These are phyloP conservation scores for Collybia mongolica DNA, from an alignment of 768 basidiomycete species.

Conservation along the genomic window DNA sequence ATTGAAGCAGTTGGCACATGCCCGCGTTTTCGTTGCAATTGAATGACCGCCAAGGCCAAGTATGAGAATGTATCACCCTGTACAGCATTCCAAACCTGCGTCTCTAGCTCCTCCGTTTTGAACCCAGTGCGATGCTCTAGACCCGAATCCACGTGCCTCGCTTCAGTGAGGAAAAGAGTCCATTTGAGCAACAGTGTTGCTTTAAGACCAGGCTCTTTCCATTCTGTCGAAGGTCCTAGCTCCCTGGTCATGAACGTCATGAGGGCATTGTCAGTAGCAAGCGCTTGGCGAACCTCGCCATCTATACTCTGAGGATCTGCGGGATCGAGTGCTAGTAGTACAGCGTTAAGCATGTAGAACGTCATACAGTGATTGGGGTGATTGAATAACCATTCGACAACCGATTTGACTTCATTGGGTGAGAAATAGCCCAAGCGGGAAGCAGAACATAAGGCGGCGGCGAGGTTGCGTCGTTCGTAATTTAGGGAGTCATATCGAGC, in stretches of 20 bases:
- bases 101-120: slow-evolving; percentile 78
- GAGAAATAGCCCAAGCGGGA: slow-evolving; percentile 62
- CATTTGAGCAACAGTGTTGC: slow-evolving; percentile 80
- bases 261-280: slow-evolving; percentile 45
- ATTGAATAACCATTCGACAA: slow-evolving; percentile 70
- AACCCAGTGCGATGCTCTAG: slow-evolving; percentile 66
- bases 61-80: slow-evolving; percentile 81
- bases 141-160: slow-evolving; percentile 63
- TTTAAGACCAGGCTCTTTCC: slow-evolving; percentile 72
- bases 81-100: slow-evolving; percentile 79
- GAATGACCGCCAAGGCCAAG: slow-evolving; percentile 58
- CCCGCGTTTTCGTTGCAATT: slow-evolving; percentile 47
- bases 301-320: slow-evolving; percentile 50
- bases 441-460: slow-evolving; percentile 60
- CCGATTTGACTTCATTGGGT: slow-evolving; percentile 55
- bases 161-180: slow-evolving; percentile 82
- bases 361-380: slow-evolving; percentile 69
- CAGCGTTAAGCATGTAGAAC: slow-evolving; percentile 64
- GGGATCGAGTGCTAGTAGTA: slow-evolving; percentile 67
- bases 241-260: slow-evolving; percentile 61
- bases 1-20: slow-evolving; percentile 33
- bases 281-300: slow-evolving; percentile 42
- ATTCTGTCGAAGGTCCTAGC: slow-evolving; percentile 48
- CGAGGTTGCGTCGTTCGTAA: slow-evolving; percentile 70
- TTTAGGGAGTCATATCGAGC: slow-evolving; percentile 72